Evolutionary conservation across 305 asterid species (phyloP), one percentile per base, ranked within the genome.

Genomic region (Coffea humblotiana): DNA sequence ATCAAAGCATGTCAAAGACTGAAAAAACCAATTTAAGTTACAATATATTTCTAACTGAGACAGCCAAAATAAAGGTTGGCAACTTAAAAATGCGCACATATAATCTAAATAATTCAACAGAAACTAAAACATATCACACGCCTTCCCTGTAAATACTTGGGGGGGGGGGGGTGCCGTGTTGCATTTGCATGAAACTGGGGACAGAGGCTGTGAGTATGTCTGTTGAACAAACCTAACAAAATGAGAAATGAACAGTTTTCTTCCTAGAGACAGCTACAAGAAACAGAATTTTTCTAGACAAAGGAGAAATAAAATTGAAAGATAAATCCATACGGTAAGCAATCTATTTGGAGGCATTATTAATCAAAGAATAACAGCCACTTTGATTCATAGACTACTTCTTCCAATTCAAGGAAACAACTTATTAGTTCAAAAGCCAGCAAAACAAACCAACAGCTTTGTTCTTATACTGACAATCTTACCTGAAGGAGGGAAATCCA

Each of bases 401-500:
- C 47, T 60, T 32, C 74, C 78, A 74, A 8, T 7, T 79, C 16
- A 54, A 8, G 70, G 51, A 32, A 79, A 13, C 78, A 35, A 14
- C 52, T 4, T 0, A 21, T 52, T 25, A 25, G 13, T 72, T 47
- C 48, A 60, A 14, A 18, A 27, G 72, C 4, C 37, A 45, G 9
- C 61, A 64, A 29, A n/a, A 25, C 23, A 54, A 75, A 60, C 58
- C n/a, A 60, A 29, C 32, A 27, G 65, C 9, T 43, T 66, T 37
- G 21, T 56, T 19, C 63, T 56, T 18, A 18, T 19, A 56, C 21
- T 23, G 25, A 27, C 45, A 61, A 69, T 23, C 19, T 56, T 90
- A 94, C 98, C 97, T 91, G 94, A 95, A 95, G 79, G 92, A 32
- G 82, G n/a, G 97, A 91, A 82, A 91, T 71, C 95, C 94, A 90